These are phyloP conservation scores for Omphalotus olearius DNA, from an alignment of 1,284 basidiomycete genomes.

Conservation along the genomic window DNA sequence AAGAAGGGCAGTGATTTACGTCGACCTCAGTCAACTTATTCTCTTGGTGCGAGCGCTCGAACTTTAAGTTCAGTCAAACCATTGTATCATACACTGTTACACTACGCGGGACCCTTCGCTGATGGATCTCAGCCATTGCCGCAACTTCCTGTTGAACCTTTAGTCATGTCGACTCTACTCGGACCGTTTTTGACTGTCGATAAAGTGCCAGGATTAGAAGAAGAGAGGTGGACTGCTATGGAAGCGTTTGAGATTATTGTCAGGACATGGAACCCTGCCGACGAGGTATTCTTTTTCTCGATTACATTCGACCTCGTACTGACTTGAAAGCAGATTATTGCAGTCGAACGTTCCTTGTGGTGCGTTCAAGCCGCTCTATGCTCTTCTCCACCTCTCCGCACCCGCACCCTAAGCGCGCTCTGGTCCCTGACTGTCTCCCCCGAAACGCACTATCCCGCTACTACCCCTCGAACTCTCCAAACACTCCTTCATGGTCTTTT, in stretches of 20 bases:
- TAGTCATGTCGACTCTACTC: constrained; percentile 55
- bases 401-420: constrained; percentile 45
- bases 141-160: constrained; percentile 49
- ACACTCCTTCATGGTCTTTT: constrained; percentile 51
- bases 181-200: constrained; percentile 46
- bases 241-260: constrained; percentile 57
- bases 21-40: neutral
- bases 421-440: constrained; percentile 45
- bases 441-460: constrained; percentile 37
- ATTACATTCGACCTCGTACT: constrained; percentile 5
- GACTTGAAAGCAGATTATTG: constrained; percentile 32
- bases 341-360: constrained; percentile 59
- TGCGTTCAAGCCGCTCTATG: constrained; percentile 53
- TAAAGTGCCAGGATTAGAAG: constrained; percentile 31
- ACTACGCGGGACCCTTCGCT: constrained; percentile 33
- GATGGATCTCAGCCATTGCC: constrained; percentile 23
- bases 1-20: constrained; percentile 11
- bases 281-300: constrained; percentile 32
- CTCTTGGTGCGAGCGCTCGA: neutral
- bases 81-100: constrained; percentile 37
- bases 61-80: constrained; percentile 28
- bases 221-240: constrained; percentile 52
- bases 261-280: constrained; percentile 49
- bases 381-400: constrained; percentile 34
- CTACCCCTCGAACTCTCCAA: constrained; percentile 45